Percentiles rank a stretch among this genome's conserved stretches.
Conservation (phyloP, 768 basidiomycete species). For the Mycena indigotica region DNA sequence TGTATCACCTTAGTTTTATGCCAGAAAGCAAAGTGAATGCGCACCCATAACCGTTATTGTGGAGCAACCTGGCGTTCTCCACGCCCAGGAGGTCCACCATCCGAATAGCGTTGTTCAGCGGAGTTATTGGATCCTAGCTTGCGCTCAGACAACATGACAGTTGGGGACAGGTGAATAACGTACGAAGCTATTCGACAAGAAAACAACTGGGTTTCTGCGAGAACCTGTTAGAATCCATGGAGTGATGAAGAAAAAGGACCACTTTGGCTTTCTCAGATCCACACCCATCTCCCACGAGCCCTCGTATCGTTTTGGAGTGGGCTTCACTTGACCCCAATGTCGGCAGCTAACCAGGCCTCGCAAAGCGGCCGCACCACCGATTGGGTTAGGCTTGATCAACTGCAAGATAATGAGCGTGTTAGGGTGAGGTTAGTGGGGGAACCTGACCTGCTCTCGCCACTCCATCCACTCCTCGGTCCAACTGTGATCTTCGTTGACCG, state of each 20-base stretch:
- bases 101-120: constrained; percentile 9
- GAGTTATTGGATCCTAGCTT: constrained; percentile 19
- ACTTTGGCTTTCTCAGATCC: constrained; percentile 12
- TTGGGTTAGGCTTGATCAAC: constrained; percentile 12
- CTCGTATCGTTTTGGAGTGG: constrained; percentile 12
- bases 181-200: constrained; percentile 19
- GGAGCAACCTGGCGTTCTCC: constrained; percentile 15
- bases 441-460: constrained; percentile 13
- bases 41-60: constrained; percentile 16
- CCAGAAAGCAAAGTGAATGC: not conserved
- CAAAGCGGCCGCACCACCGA: constrained; percentile 12
- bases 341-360: constrained; percentile 7
- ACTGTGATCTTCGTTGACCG: not conserved
- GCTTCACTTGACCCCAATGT: constrained; percentile 11
- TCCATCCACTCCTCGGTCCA: constrained; percentile 17
- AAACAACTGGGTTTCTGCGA: constrained; percentile 15
- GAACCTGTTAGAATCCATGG: not conserved
- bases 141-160: no score
- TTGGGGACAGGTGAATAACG: not conserved
- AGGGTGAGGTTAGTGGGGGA: no score
- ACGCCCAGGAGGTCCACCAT: constrained; percentile 15
- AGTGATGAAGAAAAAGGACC: not conserved
- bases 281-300: constrained; percentile 8
- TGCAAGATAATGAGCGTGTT: no score
- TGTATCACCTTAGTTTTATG: not conserved